Conservation (phyloP, 495 filamentous ascomycete genomes). For the Immersiella caudata region DNA sequence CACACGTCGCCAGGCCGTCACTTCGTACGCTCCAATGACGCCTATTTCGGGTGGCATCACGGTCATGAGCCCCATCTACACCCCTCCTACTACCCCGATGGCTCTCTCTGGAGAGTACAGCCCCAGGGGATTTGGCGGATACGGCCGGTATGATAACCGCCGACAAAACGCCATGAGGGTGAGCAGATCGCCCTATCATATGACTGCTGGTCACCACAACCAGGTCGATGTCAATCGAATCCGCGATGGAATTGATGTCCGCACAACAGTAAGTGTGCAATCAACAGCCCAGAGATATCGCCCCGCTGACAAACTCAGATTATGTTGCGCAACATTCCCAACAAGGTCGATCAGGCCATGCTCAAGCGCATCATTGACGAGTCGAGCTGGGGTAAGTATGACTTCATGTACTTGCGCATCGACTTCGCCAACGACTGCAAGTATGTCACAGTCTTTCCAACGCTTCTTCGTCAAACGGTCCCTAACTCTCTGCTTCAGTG, state of each 20-base stretch:
- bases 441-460: constrained; percentile 50
- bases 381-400: constrained; percentile 77
- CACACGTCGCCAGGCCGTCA: constrained; percentile 32
- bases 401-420: constrained; percentile 95
- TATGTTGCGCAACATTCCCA: constrained; percentile 96
- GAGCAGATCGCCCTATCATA: constrained; percentile 44
- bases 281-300: neutral
- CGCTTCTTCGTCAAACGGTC: neutral
- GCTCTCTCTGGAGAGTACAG: constrained; percentile 32
- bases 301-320: constrained; percentile 58
- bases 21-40: constrained; percentile 28
- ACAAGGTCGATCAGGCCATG: constrained; percentile 80
- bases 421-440: constrained; percentile 90
- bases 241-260: constrained; percentile 66
- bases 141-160: constrained; percentile 36
- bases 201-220: constrained; percentile 59
- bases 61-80: constrained; percentile 32
- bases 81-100: constrained; percentile 43
- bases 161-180: constrained; percentile 48
- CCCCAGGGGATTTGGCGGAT: constrained; percentile 36
- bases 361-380: constrained; percentile 80
- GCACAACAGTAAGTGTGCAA: constrained; percentile 65
- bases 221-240: constrained; percentile 68
- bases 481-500: constrained; percentile 57
- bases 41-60: constrained; percentile 28